Base-by-base conservation (phyloP, 2,329 filamentous ascomycete species). In the Fusarium tjaetaba region DNA sequence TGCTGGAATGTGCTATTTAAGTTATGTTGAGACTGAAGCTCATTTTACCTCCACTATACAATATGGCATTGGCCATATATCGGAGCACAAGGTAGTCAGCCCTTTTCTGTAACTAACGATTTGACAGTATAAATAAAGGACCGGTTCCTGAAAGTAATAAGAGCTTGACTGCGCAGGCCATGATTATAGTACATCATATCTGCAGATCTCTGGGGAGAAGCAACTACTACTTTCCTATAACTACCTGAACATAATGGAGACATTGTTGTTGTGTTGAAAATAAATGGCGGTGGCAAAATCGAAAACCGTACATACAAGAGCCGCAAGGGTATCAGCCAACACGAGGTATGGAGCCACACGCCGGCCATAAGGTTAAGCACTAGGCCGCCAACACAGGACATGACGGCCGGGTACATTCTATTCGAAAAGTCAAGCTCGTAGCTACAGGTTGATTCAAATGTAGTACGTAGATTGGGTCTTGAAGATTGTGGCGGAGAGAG, bases 371-470 rank as follows among this genome's bases (percentile, higher is more conserved):
- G 30, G 48, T 24, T 34, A 52, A 24, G n/a, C 6, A 20, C n/a
- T 11, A 34, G 48, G n/a, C 16, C 10, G 8, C n/a, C 8, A 24
- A 34, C 48, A 32, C 15, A 8, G 15, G 11, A 9, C 11, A 18
- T 49, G 18, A 13, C 7, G 46, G 13, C 6, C 5, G 4, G 7
- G 15, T 32, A 13, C 1, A 2, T n/a, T n/a, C 15, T 24, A 15
- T 14, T 6, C 22, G 4, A 1, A 18, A 14, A 7, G 5, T 1
- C 6, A 20, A 34, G 11, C 22, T 14, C 4, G 8, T 5, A 18
- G 10, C 2, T 20, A 14, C 8, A 20, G 6, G 11, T 7, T 24
- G 30, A 11, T 11, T 14, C 22, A 3, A 20, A 5, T 24, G 11
- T 14, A 20, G 3, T 18, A n/a, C 7, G 22, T 4, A 5, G 5